Percentiles rank a stretch among this genome's conserved stretches.
phyloP scores from a whole-genome alignment of 441 rosid genomes.

The Gossypium schwendimanii region DNA sequence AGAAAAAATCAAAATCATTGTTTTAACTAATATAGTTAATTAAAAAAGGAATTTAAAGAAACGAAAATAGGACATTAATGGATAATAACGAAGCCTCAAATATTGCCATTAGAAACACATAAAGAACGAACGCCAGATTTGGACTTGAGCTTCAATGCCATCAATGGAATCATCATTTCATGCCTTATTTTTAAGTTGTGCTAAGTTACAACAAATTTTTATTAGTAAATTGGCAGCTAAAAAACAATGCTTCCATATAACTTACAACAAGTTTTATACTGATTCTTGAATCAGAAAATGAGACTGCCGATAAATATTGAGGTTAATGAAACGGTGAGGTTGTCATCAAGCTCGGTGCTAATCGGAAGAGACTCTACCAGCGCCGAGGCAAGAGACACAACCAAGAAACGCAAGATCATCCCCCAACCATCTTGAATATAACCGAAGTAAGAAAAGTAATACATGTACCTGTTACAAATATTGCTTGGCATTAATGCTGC shows the following conservation, averaged over 20 bases:
- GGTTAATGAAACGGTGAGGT: slow-evolving; percentile 69
- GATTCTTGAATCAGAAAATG: slow-evolving; percentile 27
- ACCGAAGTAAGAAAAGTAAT: slow-evolving; percentile 67
- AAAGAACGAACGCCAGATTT: not conserved
- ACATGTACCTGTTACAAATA: slow-evolving; percentile 45
- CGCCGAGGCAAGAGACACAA: slow-evolving; percentile 59
- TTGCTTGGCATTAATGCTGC: slow-evolving; percentile 3
- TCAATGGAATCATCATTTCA: not conserved
- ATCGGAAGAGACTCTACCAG: slow-evolving; percentile 76
- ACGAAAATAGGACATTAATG: too few relatives aligned
- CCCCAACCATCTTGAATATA: slow-evolving; percentile 39
- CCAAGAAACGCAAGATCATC: slow-evolving; percentile 51
- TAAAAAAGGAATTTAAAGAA: too few relatives aligned
- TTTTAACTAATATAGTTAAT: too few relatives aligned
- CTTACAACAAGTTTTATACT: not conserved
- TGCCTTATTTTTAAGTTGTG: not conserved
- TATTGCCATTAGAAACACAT: not conserved
- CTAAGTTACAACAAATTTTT: not conserved
- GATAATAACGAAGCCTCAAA: too few relatives aligned
- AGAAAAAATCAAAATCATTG: too few relatives aligned
- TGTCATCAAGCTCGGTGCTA: slow-evolving; percentile 74
- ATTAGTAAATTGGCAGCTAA: not conserved
- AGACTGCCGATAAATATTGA: slow-evolving; percentile 54
- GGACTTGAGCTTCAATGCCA: not conserved
- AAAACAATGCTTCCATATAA: not conserved